Conservation (phyloP, 805 yeast species). For the Lipomyces lipofer region DNA sequence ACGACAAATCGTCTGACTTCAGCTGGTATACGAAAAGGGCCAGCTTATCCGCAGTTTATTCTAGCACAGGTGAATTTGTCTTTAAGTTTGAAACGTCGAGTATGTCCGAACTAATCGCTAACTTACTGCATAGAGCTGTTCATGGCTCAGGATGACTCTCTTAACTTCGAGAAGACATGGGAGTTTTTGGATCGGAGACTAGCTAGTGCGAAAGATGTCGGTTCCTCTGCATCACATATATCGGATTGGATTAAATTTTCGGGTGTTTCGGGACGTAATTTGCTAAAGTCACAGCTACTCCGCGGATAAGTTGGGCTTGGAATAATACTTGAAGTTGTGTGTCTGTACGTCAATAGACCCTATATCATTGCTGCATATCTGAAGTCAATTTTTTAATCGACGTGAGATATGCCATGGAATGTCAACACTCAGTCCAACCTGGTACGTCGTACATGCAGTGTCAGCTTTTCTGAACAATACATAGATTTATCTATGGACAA, state of each 20-base stretch:
- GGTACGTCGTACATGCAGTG: no score
- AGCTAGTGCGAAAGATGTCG: constrained; percentile 53
- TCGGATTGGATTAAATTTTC: constrained; percentile 78
- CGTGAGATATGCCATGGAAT: no score
- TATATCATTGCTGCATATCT: no score
- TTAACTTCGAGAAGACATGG: constrained; percentile 56
- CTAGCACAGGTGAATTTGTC: constrained; percentile 43
- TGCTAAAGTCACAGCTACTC: constrained; percentile 69
- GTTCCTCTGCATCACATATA: constrained; percentile 60
- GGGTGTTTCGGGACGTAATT: constrained; percentile 60
- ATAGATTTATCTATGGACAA: no score
- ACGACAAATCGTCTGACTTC: constrained; percentile 74
- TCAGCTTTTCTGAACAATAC: no score
- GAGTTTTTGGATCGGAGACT: constrained; percentile 65
- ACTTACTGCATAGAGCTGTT: constrained; percentile 53
- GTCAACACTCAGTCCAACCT: no score
- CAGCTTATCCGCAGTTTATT: constrained; percentile 67
- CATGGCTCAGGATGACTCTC: constrained; percentile 73
- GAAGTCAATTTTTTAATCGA: no score
- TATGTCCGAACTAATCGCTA: background rate
- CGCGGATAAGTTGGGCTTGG: constrained; percentile 32
- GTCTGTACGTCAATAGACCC: no score
- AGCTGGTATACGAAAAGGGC: constrained; percentile 92
- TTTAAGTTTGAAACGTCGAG: background rate
- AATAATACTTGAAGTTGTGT: no score